Percentiles rank a stretch among this genome's conserved stretches.
Evolutionary conservation across 495 filamentous ascomycete genomes (phyloP).

Genomic region (Friedmanniomyces simplex): DNA sequence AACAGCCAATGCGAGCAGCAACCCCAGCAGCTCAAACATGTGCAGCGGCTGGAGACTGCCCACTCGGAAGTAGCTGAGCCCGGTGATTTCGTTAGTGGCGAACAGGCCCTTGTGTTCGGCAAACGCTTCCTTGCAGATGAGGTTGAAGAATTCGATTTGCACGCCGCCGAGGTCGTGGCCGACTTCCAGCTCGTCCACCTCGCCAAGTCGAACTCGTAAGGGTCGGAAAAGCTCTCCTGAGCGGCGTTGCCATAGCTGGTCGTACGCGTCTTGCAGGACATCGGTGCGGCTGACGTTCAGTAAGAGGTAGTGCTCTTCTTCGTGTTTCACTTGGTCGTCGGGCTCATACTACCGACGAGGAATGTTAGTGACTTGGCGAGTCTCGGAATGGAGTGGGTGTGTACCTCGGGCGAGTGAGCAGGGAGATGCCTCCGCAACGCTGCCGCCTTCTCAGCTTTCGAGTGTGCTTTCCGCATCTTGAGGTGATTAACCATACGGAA

Average conservation of each 20-base stretch:
- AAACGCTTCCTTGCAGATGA: slow-evolving; percentile 67
- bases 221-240: slow-evolving; percentile 72
- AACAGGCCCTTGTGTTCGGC: slow-evolving; percentile 66
- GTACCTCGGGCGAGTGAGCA: neutral
- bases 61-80: slow-evolving; percentile 80
- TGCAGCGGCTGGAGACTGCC: slow-evolving; percentile 68
- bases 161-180: slow-evolving; percentile 90
- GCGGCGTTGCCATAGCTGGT: slow-evolving; percentile 81
- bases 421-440: neutral
- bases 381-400: too few species aligned
- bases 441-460: neutral
- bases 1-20: slow-evolving; percentile 81
- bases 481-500: slow-evolving; percentile 9
- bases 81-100: slow-evolving; percentile 58
- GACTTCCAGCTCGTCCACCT: slow-evolving; percentile 63
- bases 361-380: neutral
- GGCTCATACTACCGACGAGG: neutral
- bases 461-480: slow-evolving; percentile 6
- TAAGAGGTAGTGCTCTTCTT: slow-evolving; percentile 10
- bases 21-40: slow-evolving; percentile 81
- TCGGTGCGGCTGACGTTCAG: slow-evolving; percentile 22
- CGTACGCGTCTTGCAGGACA: slow-evolving; percentile 66
- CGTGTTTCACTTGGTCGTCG: neutral
- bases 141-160: slow-evolving; percentile 87
- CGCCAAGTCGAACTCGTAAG: slow-evolving; percentile 76